A percentile compares a stretch with the other conserved stretches of the same genome.
Evolutionary conservation across 257 asterid species (phyloP).

Genomic region (Cynanchum wilfordii): DNA sequence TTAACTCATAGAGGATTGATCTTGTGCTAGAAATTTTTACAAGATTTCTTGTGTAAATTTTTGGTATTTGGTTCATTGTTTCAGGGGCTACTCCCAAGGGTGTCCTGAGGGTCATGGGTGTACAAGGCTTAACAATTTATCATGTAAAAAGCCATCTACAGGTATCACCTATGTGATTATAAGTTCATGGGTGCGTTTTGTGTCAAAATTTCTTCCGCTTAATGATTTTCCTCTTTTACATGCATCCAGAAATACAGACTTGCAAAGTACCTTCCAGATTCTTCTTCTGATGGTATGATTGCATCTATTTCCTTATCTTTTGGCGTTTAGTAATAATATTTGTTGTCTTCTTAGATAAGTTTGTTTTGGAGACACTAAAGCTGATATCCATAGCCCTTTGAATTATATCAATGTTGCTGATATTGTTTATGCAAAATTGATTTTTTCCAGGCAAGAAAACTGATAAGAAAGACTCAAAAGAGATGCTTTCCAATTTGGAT

Average conservation of each 20-base stretch:
- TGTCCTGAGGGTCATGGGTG: constrained; percentile 97
- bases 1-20: background rate
- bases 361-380: background rate
- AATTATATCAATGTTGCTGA: constrained; percentile 11
- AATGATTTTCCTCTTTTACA: constrained; percentile 19
- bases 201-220: constrained; percentile 13
- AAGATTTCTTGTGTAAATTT: background rate
- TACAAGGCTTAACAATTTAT: constrained; percentile 91
- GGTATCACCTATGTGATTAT: constrained; percentile 36
- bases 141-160: constrained; percentile 99
- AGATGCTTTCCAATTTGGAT: constrained; percentile 70
- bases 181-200: background rate
- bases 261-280: constrained; percentile 97
- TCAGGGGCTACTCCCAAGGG: constrained; percentile 99
- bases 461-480: constrained; percentile 83
- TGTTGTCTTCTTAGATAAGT: constrained; percentile 13
- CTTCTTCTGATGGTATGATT: constrained; percentile 83
- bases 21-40: background rate
- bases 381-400: constrained; percentile 1
- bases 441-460: constrained; percentile 54
- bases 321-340: background rate
- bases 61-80: constrained; percentile 22
- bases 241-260: constrained; percentile 85
- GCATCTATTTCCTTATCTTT: constrained; percentile 8
- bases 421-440: constrained; percentile 19